Base-by-base conservation (phyloP, 2,329 filamentous ascomycete genomes). In the Emydomyces testavorans region DNA sequence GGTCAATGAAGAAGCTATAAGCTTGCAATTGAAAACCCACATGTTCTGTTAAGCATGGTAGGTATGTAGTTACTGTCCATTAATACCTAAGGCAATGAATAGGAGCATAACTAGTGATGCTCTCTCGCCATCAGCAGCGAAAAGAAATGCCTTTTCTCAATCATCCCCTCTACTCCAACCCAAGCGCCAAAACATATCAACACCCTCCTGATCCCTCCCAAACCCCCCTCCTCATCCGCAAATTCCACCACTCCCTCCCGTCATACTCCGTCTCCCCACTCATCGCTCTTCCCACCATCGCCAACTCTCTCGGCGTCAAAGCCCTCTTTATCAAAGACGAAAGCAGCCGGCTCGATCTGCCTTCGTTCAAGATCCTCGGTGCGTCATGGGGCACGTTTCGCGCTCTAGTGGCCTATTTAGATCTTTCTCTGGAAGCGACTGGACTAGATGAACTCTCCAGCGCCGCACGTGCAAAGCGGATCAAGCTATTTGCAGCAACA, bases 321-420 rank as follows among this genome's bases (percentile, higher is more conserved):
- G 65, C 71, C 4, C 69, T 89, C 2, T 71, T 80, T 31, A 58
- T 88, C 53, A 90, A 90, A 58, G 78, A 88, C 56, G 84, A 90
- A 61, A 79, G 76, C 23, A 69, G 65, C 46, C 75, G 84, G 4
- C 77, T 86, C 31, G 79, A 80, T 0, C 70, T 89, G 1, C 82
- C 82, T 0, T 75, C 83, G 0, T 90, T 89, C 71, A 92, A 92
- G 63, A 84, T 89, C 37, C 73, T 89, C 0, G 85, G 85, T 16
- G 84, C 85, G 1, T 84, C 81, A 0, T 90, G 83, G 83, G 83
- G 77, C 0, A 72, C 76, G 2, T 81, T 78, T 55, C 73, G 75
- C 5, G 76, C 80, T 11, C 58, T 85, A 5, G 59, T 67, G 0
- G 58, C 65, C 1, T 61, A 65, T 6, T 62, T 79, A 0, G 61